phyloP scores from a whole-genome alignment of 164 flowering plant species.

The Echeveria elegans region DNA sequence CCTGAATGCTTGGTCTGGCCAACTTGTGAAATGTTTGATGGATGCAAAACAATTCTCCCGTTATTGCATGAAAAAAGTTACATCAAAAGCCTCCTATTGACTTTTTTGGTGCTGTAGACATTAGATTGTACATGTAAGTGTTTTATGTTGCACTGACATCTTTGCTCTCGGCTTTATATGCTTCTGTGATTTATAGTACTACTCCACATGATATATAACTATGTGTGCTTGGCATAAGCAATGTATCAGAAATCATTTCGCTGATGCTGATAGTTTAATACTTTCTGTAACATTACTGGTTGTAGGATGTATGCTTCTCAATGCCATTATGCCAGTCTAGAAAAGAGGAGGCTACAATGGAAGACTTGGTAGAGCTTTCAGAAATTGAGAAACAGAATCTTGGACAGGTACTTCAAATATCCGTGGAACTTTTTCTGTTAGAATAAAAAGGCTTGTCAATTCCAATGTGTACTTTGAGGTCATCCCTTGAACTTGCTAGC shows the following conservation, averaged over 20 bases:
- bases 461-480: no score
- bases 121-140: no score
- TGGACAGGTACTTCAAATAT: slow-evolving; percentile 54
- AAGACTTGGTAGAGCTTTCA: slow-evolving; percentile 83
- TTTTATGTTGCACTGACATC: no score
- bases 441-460: not conserved
- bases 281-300: not conserved
- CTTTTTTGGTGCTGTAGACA: no score
- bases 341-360: slow-evolving; percentile 60
- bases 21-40: not conserved
- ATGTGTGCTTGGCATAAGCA: not conserved
- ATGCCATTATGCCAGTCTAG: slow-evolving; percentile 83
- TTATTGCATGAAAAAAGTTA: no score
- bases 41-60: no score
- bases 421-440: no score
- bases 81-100: no score
- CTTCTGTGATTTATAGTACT: not conserved
- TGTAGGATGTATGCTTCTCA: slow-evolving; percentile 66
- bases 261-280: not conserved
- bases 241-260: not conserved
- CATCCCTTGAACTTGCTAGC: not conserved
- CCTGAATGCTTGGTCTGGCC: not conserved
- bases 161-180: no score
- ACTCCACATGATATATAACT: not conserved
- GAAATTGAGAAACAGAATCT: slow-evolving; percentile 79